These are phyloP conservation scores for Fusarium protoensiforme DNA, from an alignment of 2,329 filamentous ascomycete species.

Conservation along the genomic window DNA sequence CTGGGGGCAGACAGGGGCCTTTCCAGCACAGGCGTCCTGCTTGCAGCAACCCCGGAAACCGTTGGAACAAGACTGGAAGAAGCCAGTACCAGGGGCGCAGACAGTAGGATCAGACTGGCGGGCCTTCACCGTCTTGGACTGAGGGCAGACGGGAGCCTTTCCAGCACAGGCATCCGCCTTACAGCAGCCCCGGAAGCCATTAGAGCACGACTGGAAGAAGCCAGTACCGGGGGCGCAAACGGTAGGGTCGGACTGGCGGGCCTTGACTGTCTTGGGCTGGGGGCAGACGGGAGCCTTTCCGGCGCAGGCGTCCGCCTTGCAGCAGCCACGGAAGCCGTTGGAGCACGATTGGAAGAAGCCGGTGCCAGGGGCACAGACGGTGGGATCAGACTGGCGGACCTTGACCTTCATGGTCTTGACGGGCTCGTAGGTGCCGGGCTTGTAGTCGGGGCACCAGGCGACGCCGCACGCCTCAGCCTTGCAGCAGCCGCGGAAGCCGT, in stretches of 20 bases:
- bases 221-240: constrained; percentile 16
- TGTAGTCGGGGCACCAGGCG: constrained; percentile 29
- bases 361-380: constrained; percentile 13
- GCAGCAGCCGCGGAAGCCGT: constrained; percentile 24
- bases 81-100: neutral
- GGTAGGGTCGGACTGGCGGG: neutral
- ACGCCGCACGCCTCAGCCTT: constrained; percentile 22
- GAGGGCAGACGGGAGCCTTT: neutral
- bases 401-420: constrained; percentile 15
- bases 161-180: constrained; percentile 22
- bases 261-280: neutral
- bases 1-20: neutral
- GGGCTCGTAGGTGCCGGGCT: constrained; percentile 24
- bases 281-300: neutral
- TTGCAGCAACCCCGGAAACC: neutral
- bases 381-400: neutral
- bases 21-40: neutral
- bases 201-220: constrained; percentile 12
- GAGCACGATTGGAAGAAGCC: constrained; percentile 21
- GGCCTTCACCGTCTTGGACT: neutral
- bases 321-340: constrained; percentile 22
- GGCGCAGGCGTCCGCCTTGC: constrained; percentile 26
- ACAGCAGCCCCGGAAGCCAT: constrained; percentile 24
- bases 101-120: neutral
- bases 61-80: neutral